phyloP scores from a whole-genome alignment of 306 rosid genomes.

The Astragalus membranaceus region DNA sequence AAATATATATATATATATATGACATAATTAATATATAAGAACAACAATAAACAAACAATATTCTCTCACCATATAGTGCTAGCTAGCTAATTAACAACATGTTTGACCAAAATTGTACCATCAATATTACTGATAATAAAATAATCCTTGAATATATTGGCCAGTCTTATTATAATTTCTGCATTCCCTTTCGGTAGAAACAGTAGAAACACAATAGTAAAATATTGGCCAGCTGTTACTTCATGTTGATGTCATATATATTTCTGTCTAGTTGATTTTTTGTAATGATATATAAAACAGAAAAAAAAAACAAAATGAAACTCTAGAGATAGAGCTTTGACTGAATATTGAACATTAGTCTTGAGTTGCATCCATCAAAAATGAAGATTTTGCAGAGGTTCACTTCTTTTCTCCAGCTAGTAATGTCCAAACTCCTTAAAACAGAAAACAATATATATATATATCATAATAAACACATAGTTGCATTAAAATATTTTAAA shows the following conservation, averaged over 20 bases:
- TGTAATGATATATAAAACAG: conserved; percentile 8
- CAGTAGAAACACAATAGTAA: conserved; percentile 4
- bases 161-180: neutral
- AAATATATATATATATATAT: too few relatives aligned
- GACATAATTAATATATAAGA: too few relatives aligned
- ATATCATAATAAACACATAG: neutral
- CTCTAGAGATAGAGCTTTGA: neutral
- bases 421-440: conserved; percentile 23
- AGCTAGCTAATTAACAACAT: neutral
- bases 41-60: neutral
- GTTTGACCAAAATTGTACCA: conserved; percentile 19
- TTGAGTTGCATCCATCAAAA: conserved; percentile 8
- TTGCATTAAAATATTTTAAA: neutral
- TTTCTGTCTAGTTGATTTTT: conserved; percentile 11
- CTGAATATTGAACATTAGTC: neutral
- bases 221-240: conserved; percentile 13
- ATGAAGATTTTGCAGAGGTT: neutral
- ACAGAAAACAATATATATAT: neutral
- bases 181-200: neutral
- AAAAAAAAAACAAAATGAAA: neutral
- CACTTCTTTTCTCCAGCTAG: conserved; percentile 18
- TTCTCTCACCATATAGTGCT: neutral
- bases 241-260: conserved; percentile 21
- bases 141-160: neutral
- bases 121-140: neutral